Evolutionary conservation across 768 basidiomycete species (phyloP).

Genomic region (Trametes coccinea): DNA sequence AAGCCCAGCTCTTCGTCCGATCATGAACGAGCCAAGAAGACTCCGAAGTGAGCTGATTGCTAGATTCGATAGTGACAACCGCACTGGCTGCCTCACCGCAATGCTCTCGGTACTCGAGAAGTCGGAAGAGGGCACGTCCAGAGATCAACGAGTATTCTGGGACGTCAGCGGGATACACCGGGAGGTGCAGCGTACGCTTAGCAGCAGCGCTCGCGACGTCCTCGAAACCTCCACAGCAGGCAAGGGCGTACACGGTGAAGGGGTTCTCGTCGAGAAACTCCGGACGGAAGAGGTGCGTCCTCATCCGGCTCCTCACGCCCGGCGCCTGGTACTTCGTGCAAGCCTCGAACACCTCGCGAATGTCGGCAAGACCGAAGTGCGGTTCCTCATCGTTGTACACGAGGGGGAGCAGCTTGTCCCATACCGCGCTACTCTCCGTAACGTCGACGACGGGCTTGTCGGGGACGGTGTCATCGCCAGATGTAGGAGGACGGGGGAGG

Average conservation of each 20-base stretch:
- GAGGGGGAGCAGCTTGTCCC: slow-evolving; percentile 2
- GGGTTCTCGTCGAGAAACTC: background rate
- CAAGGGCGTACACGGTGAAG: background rate
- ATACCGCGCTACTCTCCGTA: background rate
- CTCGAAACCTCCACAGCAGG: background rate
- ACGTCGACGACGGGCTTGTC: background rate
- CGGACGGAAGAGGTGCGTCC: background rate
- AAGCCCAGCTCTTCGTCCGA: no score
- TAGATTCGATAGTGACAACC: background rate
- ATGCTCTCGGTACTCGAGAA: background rate
- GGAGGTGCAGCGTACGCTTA: background rate
- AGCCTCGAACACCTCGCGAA: background rate
- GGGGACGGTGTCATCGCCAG: background rate
- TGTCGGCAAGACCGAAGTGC: background rate
- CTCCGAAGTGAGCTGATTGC: background rate
- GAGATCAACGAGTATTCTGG: background rate
- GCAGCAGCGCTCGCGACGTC: slow-evolving; percentile 6
- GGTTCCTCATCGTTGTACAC: background rate
- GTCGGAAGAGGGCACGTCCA: background rate
- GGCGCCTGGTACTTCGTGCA: background rate
- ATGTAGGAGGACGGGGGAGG: background rate
- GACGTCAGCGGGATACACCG: background rate
- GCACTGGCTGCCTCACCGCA: background rate
- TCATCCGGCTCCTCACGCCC: background rate
- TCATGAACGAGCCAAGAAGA: background rate